Evolutionary conservation across 495 filamentous ascomycete genomes (phyloP).

Genomic region (Daldinia caldariorum): DNA sequence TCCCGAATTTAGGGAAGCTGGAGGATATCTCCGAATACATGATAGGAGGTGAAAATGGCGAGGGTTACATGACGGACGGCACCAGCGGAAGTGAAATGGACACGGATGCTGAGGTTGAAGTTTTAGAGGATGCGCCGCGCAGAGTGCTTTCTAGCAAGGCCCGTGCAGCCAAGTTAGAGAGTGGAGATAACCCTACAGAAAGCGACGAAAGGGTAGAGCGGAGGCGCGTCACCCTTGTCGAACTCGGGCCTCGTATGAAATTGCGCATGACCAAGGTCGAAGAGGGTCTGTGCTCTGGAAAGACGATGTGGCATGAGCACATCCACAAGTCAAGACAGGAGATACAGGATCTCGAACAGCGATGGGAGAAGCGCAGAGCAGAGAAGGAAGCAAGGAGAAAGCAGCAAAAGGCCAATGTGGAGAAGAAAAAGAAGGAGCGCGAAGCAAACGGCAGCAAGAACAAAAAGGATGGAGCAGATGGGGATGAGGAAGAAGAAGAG

Average conservation of each 20-base stretch:
- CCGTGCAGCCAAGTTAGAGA: constrained; percentile 54
- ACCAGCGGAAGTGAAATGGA: constrained; percentile 92
- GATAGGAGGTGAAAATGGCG: constrained; percentile 76
- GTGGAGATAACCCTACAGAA: constrained; percentile 44
- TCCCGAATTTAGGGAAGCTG: constrained; percentile 90
- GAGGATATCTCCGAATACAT: constrained; percentile 97
- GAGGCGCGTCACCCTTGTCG: constrained; percentile 87
- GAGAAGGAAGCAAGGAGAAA: constrained; percentile 84
- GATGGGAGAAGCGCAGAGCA: constrained; percentile 78
- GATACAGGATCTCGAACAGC: constrained; percentile 76
- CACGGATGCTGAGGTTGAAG: constrained; percentile 94
- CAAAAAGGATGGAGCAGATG: constrained; percentile 59
- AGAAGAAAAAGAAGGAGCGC: constrained; percentile 75
- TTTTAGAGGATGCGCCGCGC: constrained; percentile 76
- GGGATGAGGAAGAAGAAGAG: constrained; percentile 67
- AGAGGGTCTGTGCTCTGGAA: constrained; percentile 89
- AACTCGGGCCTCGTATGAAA: constrained; percentile 90
- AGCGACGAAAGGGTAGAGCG: constrained; percentile 69
- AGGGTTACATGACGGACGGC: constrained; percentile 81
- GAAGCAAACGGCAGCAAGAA: constrained; percentile 53
- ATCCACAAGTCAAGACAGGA: constrained; percentile 84
- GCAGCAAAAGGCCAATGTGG: constrained; percentile 85
- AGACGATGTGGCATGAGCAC: constrained; percentile 97
- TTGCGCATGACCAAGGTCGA: constrained; percentile 95
- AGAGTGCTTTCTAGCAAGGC: constrained; percentile 73